Percentiles rank a stretch among this genome's conserved stretches.
phyloP scores from a whole-genome alignment of 805 yeast genomes.

The Starmera pachycereana region DNA sequence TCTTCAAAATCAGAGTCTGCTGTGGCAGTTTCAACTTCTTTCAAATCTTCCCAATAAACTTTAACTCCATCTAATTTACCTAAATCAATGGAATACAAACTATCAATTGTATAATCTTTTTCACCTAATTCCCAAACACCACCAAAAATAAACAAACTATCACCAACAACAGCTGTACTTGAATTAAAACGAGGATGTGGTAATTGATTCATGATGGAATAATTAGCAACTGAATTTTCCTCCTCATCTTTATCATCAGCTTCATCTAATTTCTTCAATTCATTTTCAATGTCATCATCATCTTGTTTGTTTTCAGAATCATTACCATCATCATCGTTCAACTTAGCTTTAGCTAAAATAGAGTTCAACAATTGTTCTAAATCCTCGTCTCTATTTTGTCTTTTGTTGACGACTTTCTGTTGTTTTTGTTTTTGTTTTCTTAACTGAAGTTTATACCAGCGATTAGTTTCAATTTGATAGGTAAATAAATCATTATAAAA shows the following conservation, averaged over 20 bases:
- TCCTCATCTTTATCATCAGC: conserved; percentile 5
- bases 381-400: conserved; percentile 42
- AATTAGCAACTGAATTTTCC: conserved; percentile 3
- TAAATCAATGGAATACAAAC: conserved; percentile 77
- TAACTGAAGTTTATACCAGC: conserved; percentile 73
- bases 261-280: conserved; percentile 30
- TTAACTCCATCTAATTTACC: conserved; percentile 82
- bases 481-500: conserved; percentile 76
- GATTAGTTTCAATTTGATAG: conserved; percentile 74
- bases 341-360: conserved; percentile 62
- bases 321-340: conserved; percentile 34
- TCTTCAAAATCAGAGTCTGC: conserved; percentile 45
- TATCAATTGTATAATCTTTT: conserved; percentile 72
- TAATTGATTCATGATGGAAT: conserved; percentile 43
- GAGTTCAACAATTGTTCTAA: conserved; percentile 72
- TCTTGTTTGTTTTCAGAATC: conserved; percentile 14
- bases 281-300: conserved; percentile 38
- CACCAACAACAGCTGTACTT: conserved; percentile 75
- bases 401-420: conserved; percentile 32
- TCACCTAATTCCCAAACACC: conserved; percentile 90
- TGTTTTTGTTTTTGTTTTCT: conserved; percentile 50
- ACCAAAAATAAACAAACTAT: conserved; percentile 73
- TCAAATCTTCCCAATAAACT: conserved; percentile 81
- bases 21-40: conserved; percentile 39
- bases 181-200: conserved; percentile 92